Conservation (phyloP, 2,329 filamentous ascomycete genomes). For the Trichoderma arundinaceum region DNA sequence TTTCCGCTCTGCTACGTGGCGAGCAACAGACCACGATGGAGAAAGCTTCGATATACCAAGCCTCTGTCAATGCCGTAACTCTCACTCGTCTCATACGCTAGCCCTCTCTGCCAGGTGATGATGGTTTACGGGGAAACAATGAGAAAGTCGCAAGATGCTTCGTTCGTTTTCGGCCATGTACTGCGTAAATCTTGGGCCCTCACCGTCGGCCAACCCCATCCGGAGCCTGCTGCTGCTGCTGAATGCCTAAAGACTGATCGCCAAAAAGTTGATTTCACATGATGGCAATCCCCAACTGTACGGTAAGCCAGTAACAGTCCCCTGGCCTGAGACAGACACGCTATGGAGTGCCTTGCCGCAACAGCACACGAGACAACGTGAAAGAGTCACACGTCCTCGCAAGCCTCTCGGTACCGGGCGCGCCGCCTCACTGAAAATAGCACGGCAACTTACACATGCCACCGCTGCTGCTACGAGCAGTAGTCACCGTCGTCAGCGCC, state of each 20-base stretch:
- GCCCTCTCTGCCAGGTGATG: conserved; percentile 4
- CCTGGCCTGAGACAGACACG: conserved; percentile 23
- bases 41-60: conserved; percentile 16
- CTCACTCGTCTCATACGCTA: conserved; percentile 11
- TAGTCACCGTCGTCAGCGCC: neutral
- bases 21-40: conserved; percentile 27
- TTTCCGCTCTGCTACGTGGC: conserved; percentile 30
- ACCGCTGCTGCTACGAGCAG: neutral
- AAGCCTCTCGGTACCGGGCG: conserved; percentile 18
- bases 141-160: conserved; percentile 6
- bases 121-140: neutral
- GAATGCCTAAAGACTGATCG: conserved; percentile 14
- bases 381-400: conserved; percentile 2
- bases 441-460: neutral
- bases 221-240: conserved; percentile 4
- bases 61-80: conserved; percentile 11
- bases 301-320: conserved; percentile 13
- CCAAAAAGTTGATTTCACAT: conserved; percentile 6
- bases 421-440: conserved; percentile 31
- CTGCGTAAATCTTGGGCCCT: conserved; percentile 24
- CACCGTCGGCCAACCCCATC: conserved; percentile 30
- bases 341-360: conserved; percentile 15
- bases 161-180: conserved; percentile 20
- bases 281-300: neutral
- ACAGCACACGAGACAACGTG: conserved; percentile 17